Evolutionary conservation across 1,284 basidiomycete genomes (phyloP), one percentile per base, ranked within the genome.

Genomic region (Tetrapyrgos nigripes): DNA sequence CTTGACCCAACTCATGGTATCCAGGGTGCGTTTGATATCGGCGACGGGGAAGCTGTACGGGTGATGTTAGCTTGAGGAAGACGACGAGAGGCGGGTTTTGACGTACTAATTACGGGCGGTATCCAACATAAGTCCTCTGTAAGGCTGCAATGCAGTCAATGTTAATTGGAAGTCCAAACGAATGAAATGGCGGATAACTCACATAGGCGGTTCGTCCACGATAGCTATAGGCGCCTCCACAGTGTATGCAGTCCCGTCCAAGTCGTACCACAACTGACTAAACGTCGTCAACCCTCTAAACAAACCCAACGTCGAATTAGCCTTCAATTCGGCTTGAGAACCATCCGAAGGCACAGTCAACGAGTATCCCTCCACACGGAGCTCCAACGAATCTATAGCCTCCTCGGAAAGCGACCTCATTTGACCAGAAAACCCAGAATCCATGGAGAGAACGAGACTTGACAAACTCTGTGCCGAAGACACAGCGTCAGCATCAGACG

Each of bases 1-100:
- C 79, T 97, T 97, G 63, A 91, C 90, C 90, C 83, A 87, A 60
- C 88, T 88, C 93, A 96, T 95, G 1, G 91, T 87, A 64, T 95
- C 90, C n/a, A 97, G 72, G 5, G 88, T 90, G 28, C 88, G 83
- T 57, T 88, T 81, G 67, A 96, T 83, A 65, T 91, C 87, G 0
- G 69, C 46, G 10, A 89, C 79, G 0, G 88, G 81, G 74, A 88
- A 92, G 70, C 89, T 91, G 60, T 49, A 13, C 35, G 5, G 6
- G 14, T 9, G 40, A 33, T 53, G 13, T 24, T 21, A 28, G 53
- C 14, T 26, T 21, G n/a, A n/a, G 13, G 28, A 31, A 14, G 13
- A 26, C 10, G 21, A 17, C 14, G 1, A 31, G n/a, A 55, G 14
- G 17, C 27, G 13, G n/a, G 19, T 13, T 27, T 29, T 19, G 21